Base-by-base conservation (phyloP, 441 rosid genomes). In the Sinapis alba region DNA sequence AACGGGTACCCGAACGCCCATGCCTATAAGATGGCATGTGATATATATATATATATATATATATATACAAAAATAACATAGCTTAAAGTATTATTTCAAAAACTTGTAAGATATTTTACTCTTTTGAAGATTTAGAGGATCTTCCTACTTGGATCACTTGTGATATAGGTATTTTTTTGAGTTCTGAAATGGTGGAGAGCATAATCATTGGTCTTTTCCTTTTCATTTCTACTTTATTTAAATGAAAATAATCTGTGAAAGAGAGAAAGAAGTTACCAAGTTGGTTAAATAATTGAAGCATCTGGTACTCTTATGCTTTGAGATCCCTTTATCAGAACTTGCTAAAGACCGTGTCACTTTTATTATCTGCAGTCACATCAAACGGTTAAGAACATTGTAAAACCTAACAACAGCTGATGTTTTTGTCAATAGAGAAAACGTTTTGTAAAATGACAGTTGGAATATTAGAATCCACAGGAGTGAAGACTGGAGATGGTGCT, bases 171-270 rank as follows among this genome's bases (percentile, higher is more conserved):
- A 68, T 47, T 65, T 51, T n/a, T 77, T 50, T 26, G 30, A 66
- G 70, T 68, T 73, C 68, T 74, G 47, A 58, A 69, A 76, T 75
- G 76, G 84, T 81, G 79, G 89, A 78, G 81, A 82, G 84, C 85
- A 85, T 81, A 77, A 86, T 72, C 54, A 75, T 82, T 80, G 81
- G 74, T 66, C 50, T 38, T 19, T 67, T 68, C 56, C 45, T 68
- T 62, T 45, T 62, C 36, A 62, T 41, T 71, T n/a, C 68, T 71
- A 71, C 69, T 58, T 67, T 61, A 53, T 63, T 56, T 54, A 16
- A 20, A 36, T 65, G 47, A 72, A 80, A 67, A 75, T 20, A 54
- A 71, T 53, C 0, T 20, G 51, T 78, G 62, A 27, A 58, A 26
- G 34, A 53, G 24, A 53, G 21, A 47, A 47, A 16, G 23, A 53